Evolutionary conservation across 2,329 filamentous ascomycete species (phyloP).

Genomic region (Pseudogymnoascus verrucosus): DNA sequence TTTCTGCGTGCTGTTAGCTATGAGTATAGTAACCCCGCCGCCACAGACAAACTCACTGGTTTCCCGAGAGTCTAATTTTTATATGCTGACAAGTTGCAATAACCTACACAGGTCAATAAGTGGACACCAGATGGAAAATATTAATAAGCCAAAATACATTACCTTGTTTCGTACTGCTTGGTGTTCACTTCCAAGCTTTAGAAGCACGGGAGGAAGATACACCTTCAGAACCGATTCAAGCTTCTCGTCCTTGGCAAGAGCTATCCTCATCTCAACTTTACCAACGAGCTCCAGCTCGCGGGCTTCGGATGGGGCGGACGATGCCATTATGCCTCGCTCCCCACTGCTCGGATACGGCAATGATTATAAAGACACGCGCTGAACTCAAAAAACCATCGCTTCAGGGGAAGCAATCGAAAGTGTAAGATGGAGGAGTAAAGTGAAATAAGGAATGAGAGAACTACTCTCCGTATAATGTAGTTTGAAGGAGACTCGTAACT

Average conservation of each 20-base stretch:
- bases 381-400: constrained; percentile 1
- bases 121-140: constrained; percentile 21
- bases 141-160: constrained; percentile 17
- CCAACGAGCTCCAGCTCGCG: constrained; percentile 75
- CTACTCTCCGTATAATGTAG: constrained; percentile 2
- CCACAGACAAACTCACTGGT: constrained; percentile 24
- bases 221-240: constrained; percentile 68
- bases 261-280: constrained; percentile 67
- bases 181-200: constrained; percentile 80
- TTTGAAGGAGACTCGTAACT: background rate
- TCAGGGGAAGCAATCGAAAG: constrained; percentile 1
- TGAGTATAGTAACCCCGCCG: background rate
- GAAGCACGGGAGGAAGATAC: constrained; percentile 72
- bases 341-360: background rate
- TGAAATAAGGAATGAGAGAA: background rate
- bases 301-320: constrained; percentile 39
- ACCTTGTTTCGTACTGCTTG: constrained; percentile 72
- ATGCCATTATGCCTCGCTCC: constrained; percentile 8
- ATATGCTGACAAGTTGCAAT: constrained; percentile 65
- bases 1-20: constrained; percentile 26
- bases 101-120: constrained; percentile 36
- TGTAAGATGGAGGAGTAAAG: background rate
- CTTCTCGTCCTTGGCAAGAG: constrained; percentile 74
- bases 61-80: constrained; percentile 43
- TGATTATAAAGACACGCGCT: background rate